Base-by-base conservation (phyloP, 805 yeast species). In the Wickerhamiella cacticola region DNA sequence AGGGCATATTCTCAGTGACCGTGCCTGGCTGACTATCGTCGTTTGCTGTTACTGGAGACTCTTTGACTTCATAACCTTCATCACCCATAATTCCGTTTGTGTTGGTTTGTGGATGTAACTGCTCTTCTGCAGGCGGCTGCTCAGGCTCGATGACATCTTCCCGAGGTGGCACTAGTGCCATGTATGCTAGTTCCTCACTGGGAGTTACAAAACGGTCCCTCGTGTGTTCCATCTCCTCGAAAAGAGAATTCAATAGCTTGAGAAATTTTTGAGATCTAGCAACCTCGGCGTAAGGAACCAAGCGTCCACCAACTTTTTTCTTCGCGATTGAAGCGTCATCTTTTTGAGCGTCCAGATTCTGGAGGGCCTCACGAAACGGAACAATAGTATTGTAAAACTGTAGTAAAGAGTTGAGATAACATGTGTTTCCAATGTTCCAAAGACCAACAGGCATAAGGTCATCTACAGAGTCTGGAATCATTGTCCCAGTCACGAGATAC, bases 371-470 rank as follows among this genome's bases (percentile, higher is more conserved):
- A 50, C 96, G 71, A 34, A 92, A 67, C 0, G 96, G 96, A 48
- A 76, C 75, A 40, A 92, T 76, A 5, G 86, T 82, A 66, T 87
- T 92, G 62, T 86, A 89, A 59, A 82, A 89, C 60, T 89, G 98
- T 36, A 89, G 66, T 43, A 92, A 68, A 0, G 97, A 89, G 61
- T 92, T 89, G 62, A 92, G 69, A 56, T 88, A 88, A 63, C 98
- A 92, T 0, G 98, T 89, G 61, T 92, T 92, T 21, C 98, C 98
- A 52, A 87, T 88, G 60, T 92, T 92, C 63, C 82, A 84, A 59
- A 92, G 70, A 0, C 98, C 98, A 3, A 86, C 84, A 0, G 98
- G 98, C 76, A 89, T 41, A 3, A 49, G 48, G 8, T 23, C 41
- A 2, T 41, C 38, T 16, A 48, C 47, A 19, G 50, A 50, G 8